These are phyloP conservation scores for Kluyveromyces nonfermentans DNA, from an alignment of 805 yeast genomes.

Conservation along the genomic window DNA sequence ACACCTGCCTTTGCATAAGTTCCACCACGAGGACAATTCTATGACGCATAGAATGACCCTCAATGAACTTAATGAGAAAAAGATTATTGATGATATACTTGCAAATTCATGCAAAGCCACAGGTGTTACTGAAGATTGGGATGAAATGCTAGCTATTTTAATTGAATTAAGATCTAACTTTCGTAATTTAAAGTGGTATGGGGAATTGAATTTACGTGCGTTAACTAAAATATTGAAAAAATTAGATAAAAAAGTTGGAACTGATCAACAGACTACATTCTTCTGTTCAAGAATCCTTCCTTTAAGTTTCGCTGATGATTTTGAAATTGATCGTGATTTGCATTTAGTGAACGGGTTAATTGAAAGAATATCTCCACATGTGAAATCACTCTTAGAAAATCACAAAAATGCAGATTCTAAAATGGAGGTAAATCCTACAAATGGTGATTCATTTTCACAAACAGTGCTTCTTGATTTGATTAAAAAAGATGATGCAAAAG, in stretches of 20 bases:
- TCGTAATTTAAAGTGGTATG: constrained; percentile 86
- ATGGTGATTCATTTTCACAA: constrained; percentile 2
- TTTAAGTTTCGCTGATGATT: constrained; percentile 67
- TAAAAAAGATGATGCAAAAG: constrained; percentile 36
- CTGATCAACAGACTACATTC: constrained; percentile 46
- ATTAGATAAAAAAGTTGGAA: constrained; percentile 74
- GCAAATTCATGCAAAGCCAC: constrained; percentile 6
- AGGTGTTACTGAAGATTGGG: constrained; percentile 36
- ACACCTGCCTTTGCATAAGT: background rate
- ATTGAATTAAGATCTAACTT: constrained; percentile 67
- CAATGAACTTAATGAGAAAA: background rate
- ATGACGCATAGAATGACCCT: background rate
- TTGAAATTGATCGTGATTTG: constrained; percentile 46
- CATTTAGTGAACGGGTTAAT: constrained; percentile 43
- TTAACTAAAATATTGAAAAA: constrained; percentile 83
- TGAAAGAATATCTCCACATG: constrained; percentile 41
- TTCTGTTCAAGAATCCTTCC: constrained; percentile 61
- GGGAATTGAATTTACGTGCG: constrained; percentile 86
- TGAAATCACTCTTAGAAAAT: constrained; percentile 9
- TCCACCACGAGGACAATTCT: background rate
- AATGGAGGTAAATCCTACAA: background rate
- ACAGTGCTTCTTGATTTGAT: constrained; percentile 20
- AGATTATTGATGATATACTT: background rate
- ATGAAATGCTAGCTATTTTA: constrained; percentile 56
- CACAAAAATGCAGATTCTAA: background rate